Base-by-base conservation (phyloP, 1,139 yeast species). In the Pichia sp. region DNA sequence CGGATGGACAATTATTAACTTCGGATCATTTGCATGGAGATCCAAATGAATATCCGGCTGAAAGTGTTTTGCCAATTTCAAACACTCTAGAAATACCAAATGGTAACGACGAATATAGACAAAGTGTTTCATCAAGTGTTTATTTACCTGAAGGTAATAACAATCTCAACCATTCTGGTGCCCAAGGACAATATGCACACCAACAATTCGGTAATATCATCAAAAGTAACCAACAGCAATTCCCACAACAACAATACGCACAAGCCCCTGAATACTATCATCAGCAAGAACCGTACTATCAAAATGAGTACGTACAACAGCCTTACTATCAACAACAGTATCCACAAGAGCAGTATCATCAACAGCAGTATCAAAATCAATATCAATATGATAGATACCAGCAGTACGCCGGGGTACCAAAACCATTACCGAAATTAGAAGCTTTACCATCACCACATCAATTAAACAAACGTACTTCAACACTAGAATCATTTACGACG, bases 381-480 rank as follows among this genome's bases (percentile, higher is more conserved):
- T 27, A 16, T 11, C 36, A 1, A 31, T 16, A 31, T 3, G 42
- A 39, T 33, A 36, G 49, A 10, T 26, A 27, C 8, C 51, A 49
- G 33, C 43, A 35, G 16, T 49, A 48, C 36, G 31, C 39, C 1
- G 27, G 29, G 7, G 27, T 29, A 23, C 41, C 41, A 29, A 44
- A 37, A 26, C 36, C 37, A 9, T 28, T 47, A 44, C 50, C 49
- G 11, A 27, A 40, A 34, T 49, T 58, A 16, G 60, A 60, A 38
- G 44, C 44, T 27, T 48, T 63, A 29, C 67, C 67, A 7, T 55
- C 63, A n/a, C 65, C 67, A 32, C 62, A 60, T 42, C 62, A 61
- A 43, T 51, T 63, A 36, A 51, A 59, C 37, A 61, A 59, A 37
- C 54, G 67, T 50, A 57, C 58, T 39, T 61, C 65, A 5, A 55